Base-by-base conservation (phyloP, 257 asterid genomes). In the Orobanche coerulescens region DNA sequence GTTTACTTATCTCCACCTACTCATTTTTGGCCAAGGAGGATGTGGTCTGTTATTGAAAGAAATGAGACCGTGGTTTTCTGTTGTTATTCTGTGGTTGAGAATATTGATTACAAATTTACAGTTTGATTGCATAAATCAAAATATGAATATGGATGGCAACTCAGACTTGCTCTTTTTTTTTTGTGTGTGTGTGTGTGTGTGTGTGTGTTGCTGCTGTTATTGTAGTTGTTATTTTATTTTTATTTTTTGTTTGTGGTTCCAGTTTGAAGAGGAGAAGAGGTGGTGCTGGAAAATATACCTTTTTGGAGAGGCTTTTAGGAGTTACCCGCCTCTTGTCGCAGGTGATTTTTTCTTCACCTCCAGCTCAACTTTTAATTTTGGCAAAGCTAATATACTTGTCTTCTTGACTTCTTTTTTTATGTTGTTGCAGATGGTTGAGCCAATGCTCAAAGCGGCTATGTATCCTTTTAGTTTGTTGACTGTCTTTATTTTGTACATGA, bases 261-360 rank as follows among this genome's bases (percentile, higher is more conserved):
- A 87, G 98, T 79, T 79, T 93, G 76, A 93, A 89, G 88, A 81
- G 90, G 80, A 79, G 78, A 75, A 79, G 64, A 72, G 61, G 71
- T 30, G 72, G 76, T 19, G 52, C 78, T 54, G 84, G 76, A 55
- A 89, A 86, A 68, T 81, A 37, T 52, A 93, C 84, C 67, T 80
- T 89, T 61, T 56, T 86, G 78, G 97, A 89, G 75, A 86, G 94
- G 52, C 96, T 89, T 63, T 67, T 83, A 60, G 98, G 97, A 75
- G 82, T 78, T 77, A 75, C 84, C 61, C 89, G 85, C 43, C 69
- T 93, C 34, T 61, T 86, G 58, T 80, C 95, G 0, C 81, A 76
- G 95, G 95, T 84, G 34, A 7, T 44, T 44, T 11, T 61, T 62
- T 51, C 24, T 47, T 43, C 23, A 47, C 24, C 7, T 47, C 23